Percentiles rank a stretch among this genome's conserved stretches.
Evolutionary conservation across 768 basidiomycete genomes (phyloP).

Genomic region (Psilocybe cyanescens): DNA sequence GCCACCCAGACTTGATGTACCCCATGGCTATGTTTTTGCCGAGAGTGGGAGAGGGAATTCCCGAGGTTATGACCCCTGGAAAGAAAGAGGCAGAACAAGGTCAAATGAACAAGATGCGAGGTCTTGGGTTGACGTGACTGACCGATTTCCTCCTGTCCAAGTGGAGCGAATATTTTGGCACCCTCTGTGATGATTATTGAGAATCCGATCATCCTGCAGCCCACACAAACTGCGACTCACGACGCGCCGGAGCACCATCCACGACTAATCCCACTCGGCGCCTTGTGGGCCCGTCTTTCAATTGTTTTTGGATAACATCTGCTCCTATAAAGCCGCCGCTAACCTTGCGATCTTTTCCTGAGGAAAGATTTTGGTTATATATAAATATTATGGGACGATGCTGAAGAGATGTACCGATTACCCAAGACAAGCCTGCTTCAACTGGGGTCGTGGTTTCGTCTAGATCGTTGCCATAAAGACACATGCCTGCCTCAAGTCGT

Average conservation of each 20-base stretch:
- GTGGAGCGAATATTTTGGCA: constrained; percentile 68
- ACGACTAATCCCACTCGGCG: constrained; percentile 84
- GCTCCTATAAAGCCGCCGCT: constrained; percentile 79
- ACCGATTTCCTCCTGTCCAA: constrained; percentile 65
- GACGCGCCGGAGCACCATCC: constrained; percentile 84
- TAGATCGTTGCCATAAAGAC: constrained; percentile 93
- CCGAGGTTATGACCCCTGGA: constrained; percentile 83
- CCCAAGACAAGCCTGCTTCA: constrained; percentile 92
- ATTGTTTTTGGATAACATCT: constrained; percentile 68
- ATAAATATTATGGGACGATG: neutral
- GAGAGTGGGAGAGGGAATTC: constrained; percentile 92
- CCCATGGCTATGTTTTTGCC: constrained; percentile 97
- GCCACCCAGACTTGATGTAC: constrained; percentile 71
- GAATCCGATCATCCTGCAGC: constrained; percentile 2
- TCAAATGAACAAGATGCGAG: constrained; percentile 5
- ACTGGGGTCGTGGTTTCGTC: constrained; percentile 86
- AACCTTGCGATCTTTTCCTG: constrained; percentile 84
- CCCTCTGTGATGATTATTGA: constrained; percentile 57
- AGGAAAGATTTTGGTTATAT: neutral
- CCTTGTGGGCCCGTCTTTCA: constrained; percentile 79
- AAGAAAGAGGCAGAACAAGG: constrained; percentile 6
- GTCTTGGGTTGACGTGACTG: constrained; percentile 25
- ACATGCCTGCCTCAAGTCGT: constrained; percentile 96
- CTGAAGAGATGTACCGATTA: constrained; percentile 70
- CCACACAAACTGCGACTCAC: constrained; percentile 45